Evolutionary conservation across 2,329 filamentous ascomycete genomes (phyloP).

Genomic region (Harringtonia lauricola): DNA sequence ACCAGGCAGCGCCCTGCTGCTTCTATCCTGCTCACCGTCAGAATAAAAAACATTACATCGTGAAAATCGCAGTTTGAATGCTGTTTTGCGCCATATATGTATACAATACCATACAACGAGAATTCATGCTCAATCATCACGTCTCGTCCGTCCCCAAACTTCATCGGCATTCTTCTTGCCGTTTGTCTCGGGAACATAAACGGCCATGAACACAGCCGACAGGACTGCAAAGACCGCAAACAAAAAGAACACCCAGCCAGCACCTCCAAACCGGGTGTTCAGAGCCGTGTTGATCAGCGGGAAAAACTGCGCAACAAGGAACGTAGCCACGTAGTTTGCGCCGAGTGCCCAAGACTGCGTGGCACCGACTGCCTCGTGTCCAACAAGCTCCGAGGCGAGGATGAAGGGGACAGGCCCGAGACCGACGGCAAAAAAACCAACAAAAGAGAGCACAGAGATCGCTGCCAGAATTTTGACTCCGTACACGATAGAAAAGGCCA

Average conservation of each 20-base stretch:
- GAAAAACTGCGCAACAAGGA: slow-evolving; percentile 90
- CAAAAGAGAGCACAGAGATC: slow-evolving; percentile 72
- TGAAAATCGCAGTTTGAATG: too few relatives aligned
- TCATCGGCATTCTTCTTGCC: slow-evolving; percentile 77
- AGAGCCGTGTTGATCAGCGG: slow-evolving; percentile 71
- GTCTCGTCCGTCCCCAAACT: slow-evolving; percentile 68
- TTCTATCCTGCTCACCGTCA: too few relatives aligned
- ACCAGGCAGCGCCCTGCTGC: too few relatives aligned
- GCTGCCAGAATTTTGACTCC: slow-evolving; percentile 67
- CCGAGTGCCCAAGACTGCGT: slow-evolving; percentile 81
- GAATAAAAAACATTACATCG: too few relatives aligned
- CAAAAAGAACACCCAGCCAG: slow-evolving; percentile 83
- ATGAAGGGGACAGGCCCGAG: slow-evolving; percentile 94
- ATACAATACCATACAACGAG: too few relatives aligned
- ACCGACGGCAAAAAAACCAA: slow-evolving; percentile 80
- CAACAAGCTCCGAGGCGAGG: slow-evolving; percentile 81
- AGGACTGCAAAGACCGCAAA: slow-evolving; percentile 65
- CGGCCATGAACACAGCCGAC: slow-evolving; percentile 60
- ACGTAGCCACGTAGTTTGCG: slow-evolving; percentile 84
- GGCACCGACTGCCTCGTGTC: slow-evolving; percentile 80
- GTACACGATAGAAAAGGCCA: slow-evolving; percentile 72
- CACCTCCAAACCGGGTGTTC: slow-evolving; percentile 50
- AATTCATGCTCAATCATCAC: slow-evolving; percentile 40
- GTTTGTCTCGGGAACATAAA: slow-evolving; percentile 75
- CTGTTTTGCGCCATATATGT: too few relatives aligned